Evolutionary conservation across 352 stramenopile genomes (phyloP), one percentile per base, ranked within the genome.

Genomic region (Peronospora destructor): DNA sequence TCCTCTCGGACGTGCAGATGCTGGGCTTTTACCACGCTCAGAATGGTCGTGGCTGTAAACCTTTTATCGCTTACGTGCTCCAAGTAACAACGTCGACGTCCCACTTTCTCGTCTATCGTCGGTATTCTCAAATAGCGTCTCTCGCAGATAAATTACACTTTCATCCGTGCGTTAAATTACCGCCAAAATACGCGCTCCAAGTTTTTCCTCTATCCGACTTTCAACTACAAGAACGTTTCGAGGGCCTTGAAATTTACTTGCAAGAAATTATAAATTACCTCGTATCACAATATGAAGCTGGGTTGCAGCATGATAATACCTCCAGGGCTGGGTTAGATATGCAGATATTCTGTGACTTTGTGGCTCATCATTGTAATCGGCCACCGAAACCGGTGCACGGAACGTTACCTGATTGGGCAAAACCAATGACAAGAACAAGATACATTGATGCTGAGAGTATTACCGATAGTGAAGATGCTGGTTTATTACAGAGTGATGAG

Each of bases 331-430:
- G 77, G 0, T 54, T 83, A n/a, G 80, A 91, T 54, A 89, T 91
- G 71, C 80, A 91, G 64, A 73, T 86, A 49, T 87, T 88, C 53
- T 80, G 70, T 47, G 80, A 89, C 53, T 91, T 91, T 69, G 58
- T 88, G 19, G 57, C 61, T 5, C 55, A 74, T 33, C 73, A 88
- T 17, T 70, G 74, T 13, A 91, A 91, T 37, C 72, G 71, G 11
- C 80, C 80, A 26, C 77, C 74, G 1, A 55, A 53, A 32, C 64
- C 80, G 0, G 67, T 72, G n/a, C 62, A 68, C 9, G 59, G 56
- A 21, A 21, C 19, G 12, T 39, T 89, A 10, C 80, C 80, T 0
- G 65, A 82, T 16, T 91, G 80, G 76, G 80, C 76, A 13, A 66
- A 61, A 42, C 76, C 80, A 0, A 17, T 51, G 17, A 28, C 33